Base-by-base conservation (phyloP, 176 grass and related monocot genomes). In the Musa troglodytarum region DNA sequence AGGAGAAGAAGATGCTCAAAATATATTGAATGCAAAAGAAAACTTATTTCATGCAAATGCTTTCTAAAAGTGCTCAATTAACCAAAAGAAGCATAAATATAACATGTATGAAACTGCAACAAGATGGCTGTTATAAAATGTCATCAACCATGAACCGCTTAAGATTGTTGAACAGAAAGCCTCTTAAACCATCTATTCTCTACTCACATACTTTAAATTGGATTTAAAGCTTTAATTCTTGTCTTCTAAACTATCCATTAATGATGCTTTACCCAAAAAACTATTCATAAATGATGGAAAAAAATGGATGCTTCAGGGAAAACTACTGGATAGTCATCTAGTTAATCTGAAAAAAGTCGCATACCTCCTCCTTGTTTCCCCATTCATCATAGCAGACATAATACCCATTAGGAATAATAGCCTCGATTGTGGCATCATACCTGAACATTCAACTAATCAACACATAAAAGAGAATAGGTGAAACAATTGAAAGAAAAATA, bases 281-380 rank as follows among this genome's bases (percentile, higher is more conserved):
- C 2, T 15, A 61, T 61, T 6, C 57, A 61, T 8, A n/a, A n/a
- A 61, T 8, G 19, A 61, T 61, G n/a, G 57, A 61, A n/a, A 61
- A 61, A 61, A 15, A 61, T n/a, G 55, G 57, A 61, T 61, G 57
- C 34, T 43, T 6, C 34, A 43, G 4, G 34, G 34, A 21, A 65
- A 65, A 12, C 26, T 65, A 15, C 3, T 29, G 23, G 22, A 12
- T 24, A 20, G 1, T 1, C 2, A 2, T 49, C 2, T 2, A 52
- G 52, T 0, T n/a, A 2, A n/a, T 52, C 25, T 28, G 3, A 15
- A 26, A 68, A 68, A 20, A 70, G 8, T 11, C 1, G 8, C 68
- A 20, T 87, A 99, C 96, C 88, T 99, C 91, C 81, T 99, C 95
- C 64, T 82, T 99, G 80, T 99, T 99, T 81, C 88, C 96, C 82